Base-by-base conservation (phyloP, 371 early-diverging fungal species). In the Blastocladiella emersonii region DNA sequence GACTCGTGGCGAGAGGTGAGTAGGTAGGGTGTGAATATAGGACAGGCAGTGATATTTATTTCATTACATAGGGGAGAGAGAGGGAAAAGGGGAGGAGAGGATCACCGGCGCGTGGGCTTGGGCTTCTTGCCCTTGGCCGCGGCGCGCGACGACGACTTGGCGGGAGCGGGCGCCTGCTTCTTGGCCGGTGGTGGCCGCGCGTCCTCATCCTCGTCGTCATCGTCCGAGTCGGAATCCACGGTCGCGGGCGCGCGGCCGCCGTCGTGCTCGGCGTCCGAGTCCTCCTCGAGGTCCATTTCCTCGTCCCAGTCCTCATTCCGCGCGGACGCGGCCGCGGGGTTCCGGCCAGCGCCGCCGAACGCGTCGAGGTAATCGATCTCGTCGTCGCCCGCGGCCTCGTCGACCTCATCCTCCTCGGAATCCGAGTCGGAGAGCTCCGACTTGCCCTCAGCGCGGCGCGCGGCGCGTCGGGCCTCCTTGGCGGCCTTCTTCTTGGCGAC, bases 401-500 rank as follows among this genome's bases (percentile, higher is more conserved):
- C 69, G 37, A 72, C 65, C 35, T 63, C 66, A 0, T 65, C 65
- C 55, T 65, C 63, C n/a, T 61, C 55, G 30, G 43, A 43, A 15
- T 51, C 48, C 32, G 57, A 57, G 34, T 4, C 63, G 56, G 45
- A 55, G 44, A 45, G 49, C 34, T 67, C 65, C 34, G 25, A 41
- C 7, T 32, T 62, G 32, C 66, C 63, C 60, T 30, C 65, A n/a
- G 43, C 72, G 51, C 70, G 65, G 5, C 65, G 72, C 37, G 64
- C 70, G 34, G 65, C 36, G 43, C 63, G 63, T 61, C 72, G 71
- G 41, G 73, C 77, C 62, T 80, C 85, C 62, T 75, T 76, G 44
- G 74, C 80, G 25, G 69, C 73, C 74, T 86, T 78, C 72, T 93
- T 93, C 64, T 80, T 77, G 70, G 78, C 78, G 4, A 93, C 91